Conservation (phyloP, 768 basidiomycete genomes). For the Calvatia gigantea region DNA sequence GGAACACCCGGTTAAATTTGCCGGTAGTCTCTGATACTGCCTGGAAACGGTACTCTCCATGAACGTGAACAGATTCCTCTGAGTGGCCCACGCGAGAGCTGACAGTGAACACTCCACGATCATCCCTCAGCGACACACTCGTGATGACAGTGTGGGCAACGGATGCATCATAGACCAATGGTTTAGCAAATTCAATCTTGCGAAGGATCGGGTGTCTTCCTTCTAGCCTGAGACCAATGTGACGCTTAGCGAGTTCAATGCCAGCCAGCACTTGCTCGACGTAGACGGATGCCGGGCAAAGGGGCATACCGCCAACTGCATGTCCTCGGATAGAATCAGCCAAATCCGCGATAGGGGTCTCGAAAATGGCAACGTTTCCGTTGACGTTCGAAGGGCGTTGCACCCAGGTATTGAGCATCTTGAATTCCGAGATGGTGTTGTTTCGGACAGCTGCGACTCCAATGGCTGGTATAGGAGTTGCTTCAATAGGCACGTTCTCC, state of each 20-base stretch:
- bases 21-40: constrained; percentile 25
- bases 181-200: constrained; percentile 47
- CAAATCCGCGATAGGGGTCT: constrained; percentile 47
- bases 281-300: constrained; percentile 69
- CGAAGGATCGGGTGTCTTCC: constrained; percentile 16
- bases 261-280: constrained; percentile 39
- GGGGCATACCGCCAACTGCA: constrained; percentile 46
- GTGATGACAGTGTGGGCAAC: constrained; percentile 5
- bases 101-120: constrained; percentile 43
- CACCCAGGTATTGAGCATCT: constrained; percentile 6
- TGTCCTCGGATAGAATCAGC: constrained; percentile 53
- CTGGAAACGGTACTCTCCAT: constrained; percentile 43
- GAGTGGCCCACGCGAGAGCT: constrained; percentile 31
- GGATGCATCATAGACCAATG: constrained; percentile 39
- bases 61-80: constrained; percentile 37
- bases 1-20: constrained; percentile 35
- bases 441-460: constrained; percentile 10
- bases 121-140: constrained; percentile 32
- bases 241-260: constrained; percentile 18
- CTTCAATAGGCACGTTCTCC: constrained; percentile 20
- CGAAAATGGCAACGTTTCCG: constrained; percentile 41
- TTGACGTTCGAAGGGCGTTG: constrained; percentile 34
- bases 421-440: constrained; percentile 12
- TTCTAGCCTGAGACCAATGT: constrained; percentile 1
- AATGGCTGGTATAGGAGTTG: neutral